phyloP scores from a whole-genome alignment of 2,329 filamentous ascomycete species.

The Niveomyces coronatus region DNA sequence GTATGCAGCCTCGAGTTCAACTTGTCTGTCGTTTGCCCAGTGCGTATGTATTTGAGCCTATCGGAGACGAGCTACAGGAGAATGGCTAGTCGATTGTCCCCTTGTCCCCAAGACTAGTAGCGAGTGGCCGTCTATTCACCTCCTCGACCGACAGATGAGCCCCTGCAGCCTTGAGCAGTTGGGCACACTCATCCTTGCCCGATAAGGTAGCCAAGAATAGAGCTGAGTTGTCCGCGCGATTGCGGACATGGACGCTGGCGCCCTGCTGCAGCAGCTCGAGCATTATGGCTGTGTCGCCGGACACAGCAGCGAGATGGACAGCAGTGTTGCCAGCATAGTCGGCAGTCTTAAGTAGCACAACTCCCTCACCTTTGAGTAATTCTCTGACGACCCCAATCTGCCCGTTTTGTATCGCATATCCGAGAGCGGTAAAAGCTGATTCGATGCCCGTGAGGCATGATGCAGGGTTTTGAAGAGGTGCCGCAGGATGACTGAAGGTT shows the following conservation, averaged over 20 bases:
- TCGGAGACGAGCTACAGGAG: no score
- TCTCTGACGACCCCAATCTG: constrained; percentile 55
- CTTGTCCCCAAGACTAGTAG: not conserved
- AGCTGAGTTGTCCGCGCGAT: constrained; percentile 55
- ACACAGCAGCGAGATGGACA: constrained; percentile 47
- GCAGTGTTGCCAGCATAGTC: constrained; percentile 77
- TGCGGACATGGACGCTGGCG: constrained; percentile 57
- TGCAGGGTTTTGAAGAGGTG: constrained; percentile 33
- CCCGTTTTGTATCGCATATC: constrained; percentile 65
- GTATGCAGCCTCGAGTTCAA: no score
- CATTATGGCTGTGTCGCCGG: constrained; percentile 44
- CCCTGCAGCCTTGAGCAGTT: constrained; percentile 46
- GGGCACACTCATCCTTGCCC: constrained; percentile 42
- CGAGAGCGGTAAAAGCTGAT: constrained; percentile 58
- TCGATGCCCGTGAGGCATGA: constrained; percentile 36
- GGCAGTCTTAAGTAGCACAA: constrained; percentile 58
- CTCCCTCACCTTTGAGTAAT: constrained; percentile 55
- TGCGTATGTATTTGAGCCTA: no score
- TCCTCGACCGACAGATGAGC: constrained; percentile 42
- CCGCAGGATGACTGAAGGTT: constrained; percentile 65
- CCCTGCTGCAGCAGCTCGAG: constrained; percentile 48
- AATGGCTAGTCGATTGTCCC: no score
- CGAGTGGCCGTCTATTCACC: constrained; percentile 19
- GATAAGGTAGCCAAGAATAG: constrained; percentile 52
- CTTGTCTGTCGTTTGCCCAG: no score